These are phyloP conservation scores for Oemleria cerasiformis DNA, from an alignment of 306 rosid genomes.

Conservation along the genomic window DNA sequence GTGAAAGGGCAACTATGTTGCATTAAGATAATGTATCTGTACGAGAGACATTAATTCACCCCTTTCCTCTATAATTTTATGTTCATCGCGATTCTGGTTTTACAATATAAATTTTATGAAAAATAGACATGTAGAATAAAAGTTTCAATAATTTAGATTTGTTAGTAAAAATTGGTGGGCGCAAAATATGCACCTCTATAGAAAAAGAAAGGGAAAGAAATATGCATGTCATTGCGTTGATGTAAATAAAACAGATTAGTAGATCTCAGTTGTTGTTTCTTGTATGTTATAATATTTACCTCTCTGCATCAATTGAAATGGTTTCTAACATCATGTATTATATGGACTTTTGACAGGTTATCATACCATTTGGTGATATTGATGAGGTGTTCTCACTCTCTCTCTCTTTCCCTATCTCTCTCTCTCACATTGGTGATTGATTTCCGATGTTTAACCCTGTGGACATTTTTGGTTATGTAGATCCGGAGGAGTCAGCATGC, in stretches of 20 bases:
- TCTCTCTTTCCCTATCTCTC: constrained; percentile 23
- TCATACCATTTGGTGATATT: constrained; percentile 80
- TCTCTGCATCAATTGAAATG: not conserved
- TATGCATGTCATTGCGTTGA: constrained; percentile 1
- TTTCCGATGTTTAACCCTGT: constrained; percentile 23
- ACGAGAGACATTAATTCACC: too few relatives aligned
- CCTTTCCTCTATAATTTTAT: too few relatives aligned
- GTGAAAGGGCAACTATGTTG: not conserved
- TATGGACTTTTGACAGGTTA: constrained; percentile 57
- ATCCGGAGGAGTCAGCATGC: constrained; percentile 98
- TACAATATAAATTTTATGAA: too few relatives aligned
- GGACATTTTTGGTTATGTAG: constrained; percentile 42
- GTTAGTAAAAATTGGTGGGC: not conserved
- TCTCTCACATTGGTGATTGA: constrained; percentile 16
- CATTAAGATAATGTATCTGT: too few relatives aligned
- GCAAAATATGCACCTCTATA: too few relatives aligned
- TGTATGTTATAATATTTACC: constrained; percentile 2
- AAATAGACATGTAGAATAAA: too few relatives aligned
- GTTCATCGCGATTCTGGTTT: too few relatives aligned
- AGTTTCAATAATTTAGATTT: not conserved
- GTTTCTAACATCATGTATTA: not conserved
- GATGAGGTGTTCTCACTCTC: constrained; percentile 67
- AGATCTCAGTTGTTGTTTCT: not conserved
- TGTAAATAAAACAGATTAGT: not conserved
- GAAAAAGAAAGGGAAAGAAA: too few relatives aligned